phyloP scores from a whole-genome alignment of 805 yeast genomes.

The Candida xiaguanensis region DNA sequence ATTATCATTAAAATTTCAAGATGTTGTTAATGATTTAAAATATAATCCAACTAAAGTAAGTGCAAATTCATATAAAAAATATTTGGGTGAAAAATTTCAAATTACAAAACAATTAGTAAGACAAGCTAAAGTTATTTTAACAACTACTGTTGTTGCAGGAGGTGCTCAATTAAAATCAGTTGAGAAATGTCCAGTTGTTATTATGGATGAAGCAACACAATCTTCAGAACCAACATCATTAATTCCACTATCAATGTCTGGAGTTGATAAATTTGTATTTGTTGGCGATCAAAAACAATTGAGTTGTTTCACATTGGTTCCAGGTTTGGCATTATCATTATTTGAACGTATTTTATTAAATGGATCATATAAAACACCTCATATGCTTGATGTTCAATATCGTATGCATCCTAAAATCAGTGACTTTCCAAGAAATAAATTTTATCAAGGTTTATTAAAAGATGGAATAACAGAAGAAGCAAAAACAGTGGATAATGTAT shows the following conservation, averaged over 20 bases:
- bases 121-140: constrained; percentile 66
- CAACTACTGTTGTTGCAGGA: constrained; percentile 72
- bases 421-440: constrained; percentile 52
- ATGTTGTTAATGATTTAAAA: constrained; percentile 41
- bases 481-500: constrained; percentile 44
- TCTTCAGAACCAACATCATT: constrained; percentile 70
- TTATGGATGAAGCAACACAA: constrained; percentile 78
- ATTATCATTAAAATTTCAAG: constrained; percentile 43
- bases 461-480: constrained; percentile 59
- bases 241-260: constrained; percentile 67
- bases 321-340: constrained; percentile 60
- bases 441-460: constrained; percentile 46
- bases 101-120: constrained; percentile 49
- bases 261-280: constrained; percentile 62
- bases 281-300: constrained; percentile 77
- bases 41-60: constrained; percentile 18
- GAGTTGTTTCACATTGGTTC: constrained; percentile 67
- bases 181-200: constrained; percentile 57
- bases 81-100: constrained; percentile 40
- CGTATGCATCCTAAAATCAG: constrained; percentile 66
- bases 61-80: constrained; percentile 45
- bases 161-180: constrained; percentile 58
- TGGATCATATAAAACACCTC: constrained; percentile 57
- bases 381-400: constrained; percentile 67
- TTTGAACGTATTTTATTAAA: constrained; percentile 64